Evolutionary conservation across 805 yeast genomes (phyloP).

Genomic region (Ogataea allantospora): DNA sequence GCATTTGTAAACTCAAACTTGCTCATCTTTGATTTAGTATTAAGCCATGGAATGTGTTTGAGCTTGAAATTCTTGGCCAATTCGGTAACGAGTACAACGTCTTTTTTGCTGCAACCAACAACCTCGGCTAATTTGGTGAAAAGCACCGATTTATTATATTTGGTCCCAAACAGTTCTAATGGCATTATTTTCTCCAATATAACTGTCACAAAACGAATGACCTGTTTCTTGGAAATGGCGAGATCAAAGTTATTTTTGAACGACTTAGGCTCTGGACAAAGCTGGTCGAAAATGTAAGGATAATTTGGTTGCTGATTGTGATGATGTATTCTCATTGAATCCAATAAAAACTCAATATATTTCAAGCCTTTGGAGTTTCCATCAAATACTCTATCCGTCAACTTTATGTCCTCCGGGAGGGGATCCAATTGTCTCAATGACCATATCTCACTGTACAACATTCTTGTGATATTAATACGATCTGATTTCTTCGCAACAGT

Average conservation of each 20-base stretch:
- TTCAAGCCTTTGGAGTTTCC: slow-evolving; percentile 21
- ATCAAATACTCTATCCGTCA: slow-evolving; percentile 14
- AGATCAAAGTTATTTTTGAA: slow-evolving; percentile 31
- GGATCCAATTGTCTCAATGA: slow-evolving; percentile 22
- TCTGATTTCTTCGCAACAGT: not conserved
- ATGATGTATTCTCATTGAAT: slow-evolving; percentile 35
- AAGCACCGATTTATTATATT: slow-evolving; percentile 44
- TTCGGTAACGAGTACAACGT: slow-evolving; percentile 32
- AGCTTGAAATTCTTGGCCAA: slow-evolving; percentile 39
- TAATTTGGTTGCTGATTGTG: slow-evolving; percentile 31
- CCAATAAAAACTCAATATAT: slow-evolving; percentile 22
- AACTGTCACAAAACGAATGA: slow-evolving; percentile 42
- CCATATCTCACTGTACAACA: slow-evolving; percentile 29
- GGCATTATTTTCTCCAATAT: slow-evolving; percentile 53
- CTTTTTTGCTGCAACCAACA: slow-evolving; percentile 39
- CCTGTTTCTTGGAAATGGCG: slow-evolving; percentile 33
- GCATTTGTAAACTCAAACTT: slow-evolving; percentile 43
- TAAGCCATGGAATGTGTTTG: slow-evolving; percentile 56
- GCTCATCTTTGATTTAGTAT: slow-evolving; percentile 32
- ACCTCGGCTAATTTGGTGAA: slow-evolving; percentile 36
- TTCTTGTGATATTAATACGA: slow-evolving; percentile 18
- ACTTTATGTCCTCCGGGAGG: slow-evolving; percentile 17
- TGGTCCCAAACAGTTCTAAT: slow-evolving; percentile 48
- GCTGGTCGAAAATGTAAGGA: slow-evolving; percentile 34
- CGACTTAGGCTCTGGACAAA: slow-evolving; percentile 27